phyloP scores from a whole-genome alignment of 768 basidiomycete genomes.

The Serendipita vermifera region DNA sequence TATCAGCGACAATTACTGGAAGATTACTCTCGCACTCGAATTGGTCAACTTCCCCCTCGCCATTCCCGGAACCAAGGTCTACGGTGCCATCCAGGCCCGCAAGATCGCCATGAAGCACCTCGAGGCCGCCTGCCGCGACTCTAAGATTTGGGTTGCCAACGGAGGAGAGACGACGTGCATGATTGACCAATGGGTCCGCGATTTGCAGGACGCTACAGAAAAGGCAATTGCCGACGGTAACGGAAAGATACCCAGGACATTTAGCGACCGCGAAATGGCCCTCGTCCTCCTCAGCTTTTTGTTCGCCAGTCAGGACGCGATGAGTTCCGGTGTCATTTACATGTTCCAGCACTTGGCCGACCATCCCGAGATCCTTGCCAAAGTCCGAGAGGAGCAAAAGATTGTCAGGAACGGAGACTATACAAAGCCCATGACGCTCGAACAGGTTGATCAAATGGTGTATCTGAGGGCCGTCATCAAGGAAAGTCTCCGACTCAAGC shows the following conservation, averaged over 20 bases:
- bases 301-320: slow-evolving; percentile 94
- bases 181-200: slow-evolving; percentile 82
- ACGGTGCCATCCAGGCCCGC: slow-evolving; percentile 81
- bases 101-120: slow-evolving; percentile 75
- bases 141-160: slow-evolving; percentile 69
- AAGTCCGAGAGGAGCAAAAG: slow-evolving; percentile 84
- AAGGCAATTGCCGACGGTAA: slow-evolving; percentile 29
- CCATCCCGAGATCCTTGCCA: slow-evolving; percentile 74
- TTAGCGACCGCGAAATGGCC: slow-evolving; percentile 89
- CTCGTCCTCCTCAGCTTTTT: slow-evolving; percentile 96
- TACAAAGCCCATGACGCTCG: slow-evolving; percentile 66
- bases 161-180: slow-evolving; percentile 77
- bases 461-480: slow-evolving; percentile 88
- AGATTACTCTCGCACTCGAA: slow-evolving; percentile 86
- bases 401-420: slow-evolving; percentile 66
- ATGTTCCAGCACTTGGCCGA: slow-evolving; percentile 95
- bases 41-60: slow-evolving; percentile 98
- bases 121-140: slow-evolving; percentile 59
- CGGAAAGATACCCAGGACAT: slow-evolving; percentile 52
- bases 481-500: slow-evolving; percentile 81
- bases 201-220: slow-evolving; percentile 46
- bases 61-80: slow-evolving; percentile 91
- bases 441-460: slow-evolving; percentile 83
- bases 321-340: slow-evolving; percentile 93
- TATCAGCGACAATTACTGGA: slow-evolving; percentile 92